A percentile compares a stretch with the other conserved stretches of the same genome.
These are phyloP conservation scores for Stephania yunnanensis DNA, from an alignment of 164 flowering plant genomes.

Conservation along the genomic window DNA sequence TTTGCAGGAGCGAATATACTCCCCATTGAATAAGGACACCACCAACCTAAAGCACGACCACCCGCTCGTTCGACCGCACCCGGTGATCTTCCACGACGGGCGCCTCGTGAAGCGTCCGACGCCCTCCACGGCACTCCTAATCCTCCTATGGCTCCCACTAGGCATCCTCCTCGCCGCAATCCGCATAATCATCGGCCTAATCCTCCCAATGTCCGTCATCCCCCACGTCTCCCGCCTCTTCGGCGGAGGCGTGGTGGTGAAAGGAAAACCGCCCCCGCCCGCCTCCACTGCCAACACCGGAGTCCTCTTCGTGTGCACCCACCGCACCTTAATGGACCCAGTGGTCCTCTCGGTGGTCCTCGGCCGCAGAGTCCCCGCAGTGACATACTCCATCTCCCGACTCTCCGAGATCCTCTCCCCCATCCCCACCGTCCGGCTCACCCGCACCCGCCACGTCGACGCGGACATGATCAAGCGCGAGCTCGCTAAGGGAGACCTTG, in stretches of 20 bases:
- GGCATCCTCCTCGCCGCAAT: constrained; percentile 60
- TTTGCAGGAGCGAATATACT: constrained; percentile 51
- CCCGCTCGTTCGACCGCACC: constrained; percentile 46
- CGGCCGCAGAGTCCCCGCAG: constrained; percentile 66
- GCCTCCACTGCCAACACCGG: constrained; percentile 41
- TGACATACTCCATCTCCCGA: constrained; percentile 86
- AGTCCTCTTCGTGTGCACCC: constrained; percentile 90
- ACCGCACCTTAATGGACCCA: constrained; percentile 93
- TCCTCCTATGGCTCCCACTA: constrained; percentile 81
- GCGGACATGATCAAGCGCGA: constrained; percentile 56
- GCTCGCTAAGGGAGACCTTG: constrained; percentile 64
- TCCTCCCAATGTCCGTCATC: constrained; percentile 51
- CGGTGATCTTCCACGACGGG: constrained; percentile 97
- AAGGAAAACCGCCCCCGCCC: constrained; percentile 76
- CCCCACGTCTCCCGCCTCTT: constrained; percentile 45
- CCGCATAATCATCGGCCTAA: constrained; percentile 46
- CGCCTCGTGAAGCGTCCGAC: constrained; percentile 79
- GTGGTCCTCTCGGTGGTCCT: constrained; percentile 75
- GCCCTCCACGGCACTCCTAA: constrained; percentile 60
- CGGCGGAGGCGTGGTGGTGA: constrained; percentile 57
- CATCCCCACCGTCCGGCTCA: constrained; percentile 79
- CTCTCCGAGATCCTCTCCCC: constrained; percentile 86
- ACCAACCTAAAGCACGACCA: constrained; percentile 19
- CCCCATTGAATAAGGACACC: constrained; percentile 31
- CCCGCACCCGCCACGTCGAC: constrained; percentile 66